Evolutionary conservation across 306 rosid genomes (phyloP), one percentile per base, ranked within the genome.

Genomic region (Quercus cerris): DNA sequence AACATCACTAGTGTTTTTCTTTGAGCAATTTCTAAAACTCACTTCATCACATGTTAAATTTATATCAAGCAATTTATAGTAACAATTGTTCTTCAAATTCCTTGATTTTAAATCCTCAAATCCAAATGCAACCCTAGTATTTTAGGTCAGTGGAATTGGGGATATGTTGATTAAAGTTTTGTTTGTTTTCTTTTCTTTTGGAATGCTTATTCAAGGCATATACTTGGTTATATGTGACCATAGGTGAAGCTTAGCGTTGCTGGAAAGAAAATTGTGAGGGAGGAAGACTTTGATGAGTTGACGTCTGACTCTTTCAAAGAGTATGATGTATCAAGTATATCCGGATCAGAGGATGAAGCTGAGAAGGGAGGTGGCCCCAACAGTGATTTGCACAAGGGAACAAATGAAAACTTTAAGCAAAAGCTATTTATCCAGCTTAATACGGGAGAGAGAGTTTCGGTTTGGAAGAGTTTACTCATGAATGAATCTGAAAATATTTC

Each of bases 161-260:
- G 54, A 49, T 13, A 49, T 12, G 54, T 49, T 49, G 54, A 12
- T 10, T 49, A 12, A 13, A 12, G 54, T 49, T 49, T 12, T 12
- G 14, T 31, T 64, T 33, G 1, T 33, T 33, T 33, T 33, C 0
- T 33, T 33, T 74, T 69, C 13, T 44, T 66, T 76, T 59, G 52
- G 51, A 31, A 57, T 59, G 38, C 56, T 72, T 25, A 41, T 57
- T 70, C 23, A 23, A 35, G 5, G 17, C 49, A 6, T 57, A 10
- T 46, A 58, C 58, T 70, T 78, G 80, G 58, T 67, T 83, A 56
- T 73, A 28, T 75, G 27, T 82, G 83, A 82, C 84, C 13, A 69
- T 49, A 95, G 99, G 97, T 95, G 86, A 95, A 95, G 81, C 89
- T 95, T 82, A 88, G 91, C 30, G 19, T 94, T 77, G 97, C 95